phyloP scores from a whole-genome alignment of 2,329 filamentous ascomycete species.

The Colletotrichum liaoningense region DNA sequence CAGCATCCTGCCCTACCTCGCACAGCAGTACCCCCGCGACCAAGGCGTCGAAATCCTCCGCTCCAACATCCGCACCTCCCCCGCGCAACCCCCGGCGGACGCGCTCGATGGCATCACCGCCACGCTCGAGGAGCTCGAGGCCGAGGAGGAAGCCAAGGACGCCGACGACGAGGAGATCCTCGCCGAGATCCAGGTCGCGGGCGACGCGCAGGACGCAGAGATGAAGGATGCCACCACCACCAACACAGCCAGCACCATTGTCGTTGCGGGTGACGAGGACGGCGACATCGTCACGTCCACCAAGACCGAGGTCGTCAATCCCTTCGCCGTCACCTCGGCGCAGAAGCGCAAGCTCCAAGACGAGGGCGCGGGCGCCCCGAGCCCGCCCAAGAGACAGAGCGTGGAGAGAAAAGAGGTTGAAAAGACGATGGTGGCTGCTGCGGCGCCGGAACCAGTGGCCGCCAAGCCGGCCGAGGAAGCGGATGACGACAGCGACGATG shows the following conservation, averaged over 20 bases:
- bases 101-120: constrained; percentile 25
- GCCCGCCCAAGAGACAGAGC: constrained; percentile 40
- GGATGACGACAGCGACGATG: constrained; percentile 61
- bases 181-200: constrained; percentile 48
- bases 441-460: constrained; percentile 14
- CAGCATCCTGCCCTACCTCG: constrained; percentile 84
- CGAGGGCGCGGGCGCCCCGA: constrained; percentile 40
- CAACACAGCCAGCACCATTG: not conserved
- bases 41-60: constrained; percentile 78
- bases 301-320: constrained; percentile 33
- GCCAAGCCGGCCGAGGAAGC: constrained; percentile 42
- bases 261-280: constrained; percentile 17
- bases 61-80: constrained; percentile 63
- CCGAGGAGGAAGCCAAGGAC: constrained; percentile 58
- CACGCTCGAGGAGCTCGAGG: constrained; percentile 47
- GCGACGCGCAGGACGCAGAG: constrained; percentile 49
- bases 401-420: constrained; percentile 26
- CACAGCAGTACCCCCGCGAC: constrained; percentile 71
- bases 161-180: constrained; percentile 46
- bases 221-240: constrained; percentile 36
- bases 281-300: constrained; percentile 42
- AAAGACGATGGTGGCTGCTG: not conserved
- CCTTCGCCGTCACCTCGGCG: constrained; percentile 35
- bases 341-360: constrained; percentile 56
- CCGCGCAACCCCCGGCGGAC: constrained; percentile 32